Evolutionary conservation across 2,329 filamentous ascomycete genomes (phyloP).

Genomic region (Diaporthe sp.): DNA sequence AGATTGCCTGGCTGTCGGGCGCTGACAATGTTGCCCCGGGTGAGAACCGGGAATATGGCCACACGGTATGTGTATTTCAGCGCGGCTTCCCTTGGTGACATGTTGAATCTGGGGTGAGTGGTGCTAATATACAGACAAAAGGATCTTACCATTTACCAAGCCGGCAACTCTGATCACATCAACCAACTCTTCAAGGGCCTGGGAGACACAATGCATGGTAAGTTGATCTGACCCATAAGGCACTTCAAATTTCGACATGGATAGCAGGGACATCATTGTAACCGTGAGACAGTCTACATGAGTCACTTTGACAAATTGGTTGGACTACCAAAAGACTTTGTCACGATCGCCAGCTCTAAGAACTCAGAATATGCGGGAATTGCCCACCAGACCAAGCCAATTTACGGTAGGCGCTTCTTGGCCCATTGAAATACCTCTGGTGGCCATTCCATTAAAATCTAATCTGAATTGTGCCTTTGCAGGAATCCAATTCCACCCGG

Average conservation of each 20-base stretch:
- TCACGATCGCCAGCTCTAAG: constrained; percentile 77
- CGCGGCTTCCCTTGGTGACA: not conserved
- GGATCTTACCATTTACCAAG: constrained; percentile 71
- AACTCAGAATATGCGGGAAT: constrained; percentile 87
- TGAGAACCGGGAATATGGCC: constrained; percentile 59
- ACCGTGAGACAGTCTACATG: constrained; percentile 63
- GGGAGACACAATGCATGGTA: constrained; percentile 72
- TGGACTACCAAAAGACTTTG: constrained; percentile 78
- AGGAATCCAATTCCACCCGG: constrained; percentile 88
- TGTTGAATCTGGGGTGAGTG: not conserved
- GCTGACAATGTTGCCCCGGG: constrained; percentile 75
- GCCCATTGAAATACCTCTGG: not conserved
- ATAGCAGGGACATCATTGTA: not conserved
- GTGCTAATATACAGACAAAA: not conserved
- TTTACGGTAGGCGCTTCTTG: constrained; percentile 63
- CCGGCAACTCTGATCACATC: constrained; percentile 65
- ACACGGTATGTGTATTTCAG: constrained; percentile 1
- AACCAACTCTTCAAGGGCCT: constrained; percentile 84
- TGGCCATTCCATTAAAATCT: not conserved
- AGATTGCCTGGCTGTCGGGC: constrained; percentile 76
- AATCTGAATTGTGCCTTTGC: constrained; percentile 44
- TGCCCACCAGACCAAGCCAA: constrained; percentile 76
- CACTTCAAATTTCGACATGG: not conserved
- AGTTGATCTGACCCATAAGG: not conserved
- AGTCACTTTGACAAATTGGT: constrained; percentile 89